Evolutionary conservation across 2,329 filamentous ascomycete species (phyloP).

Genomic region (Phialemonium atrogriseum): DNA sequence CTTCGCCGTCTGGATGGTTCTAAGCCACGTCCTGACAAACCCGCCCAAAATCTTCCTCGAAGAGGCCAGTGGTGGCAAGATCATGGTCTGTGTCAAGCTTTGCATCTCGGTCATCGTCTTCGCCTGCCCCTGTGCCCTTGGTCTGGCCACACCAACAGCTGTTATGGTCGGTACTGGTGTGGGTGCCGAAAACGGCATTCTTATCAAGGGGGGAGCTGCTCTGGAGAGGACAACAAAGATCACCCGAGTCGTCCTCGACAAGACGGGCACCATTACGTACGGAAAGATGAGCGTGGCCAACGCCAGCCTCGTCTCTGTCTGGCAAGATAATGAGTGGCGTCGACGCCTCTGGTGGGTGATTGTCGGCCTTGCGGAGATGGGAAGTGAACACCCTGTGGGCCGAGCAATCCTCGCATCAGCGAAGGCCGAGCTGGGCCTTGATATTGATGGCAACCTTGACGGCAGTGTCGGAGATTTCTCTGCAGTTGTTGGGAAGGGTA

Average conservation of each 20-base stretch:
- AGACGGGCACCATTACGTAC: slow-evolving; percentile 89
- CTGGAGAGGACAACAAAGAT: slow-evolving; percentile 86
- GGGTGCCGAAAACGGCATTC: slow-evolving; percentile 87
- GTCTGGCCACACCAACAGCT: slow-evolving; percentile 88
- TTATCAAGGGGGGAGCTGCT: slow-evolving; percentile 94
- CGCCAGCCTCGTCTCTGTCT: slow-evolving; percentile 55
- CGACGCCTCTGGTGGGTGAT: slow-evolving; percentile 89
- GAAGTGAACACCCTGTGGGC: slow-evolving; percentile 94
- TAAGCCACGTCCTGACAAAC: slow-evolving; percentile 75
- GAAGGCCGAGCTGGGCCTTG: slow-evolving; percentile 65
- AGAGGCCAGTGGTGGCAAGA: slow-evolving; percentile 73
- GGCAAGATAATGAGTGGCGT: slow-evolving; percentile 61
- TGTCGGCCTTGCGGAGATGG: slow-evolving; percentile 89
- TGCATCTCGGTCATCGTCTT: slow-evolving; percentile 99
- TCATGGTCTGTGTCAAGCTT: slow-evolving; percentile 95
- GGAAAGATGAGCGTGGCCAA: slow-evolving; percentile 91
- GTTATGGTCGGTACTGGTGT: slow-evolving; percentile 99
- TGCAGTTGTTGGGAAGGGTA: slow-evolving; percentile 74
- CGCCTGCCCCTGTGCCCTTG: slow-evolving; percentile 94
- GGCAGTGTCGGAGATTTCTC: slow-evolving; percentile 82
- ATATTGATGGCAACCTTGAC: slow-evolving; percentile 64
- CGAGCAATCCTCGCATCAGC: slow-evolving; percentile 73
- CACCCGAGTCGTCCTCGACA: slow-evolving; percentile 85
- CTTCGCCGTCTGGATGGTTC: slow-evolving; percentile 87
- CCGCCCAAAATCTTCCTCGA: slow-evolving; percentile 85